Conservation (phyloP, 306 rosid species). For the Trichosanthes truncata region DNA sequence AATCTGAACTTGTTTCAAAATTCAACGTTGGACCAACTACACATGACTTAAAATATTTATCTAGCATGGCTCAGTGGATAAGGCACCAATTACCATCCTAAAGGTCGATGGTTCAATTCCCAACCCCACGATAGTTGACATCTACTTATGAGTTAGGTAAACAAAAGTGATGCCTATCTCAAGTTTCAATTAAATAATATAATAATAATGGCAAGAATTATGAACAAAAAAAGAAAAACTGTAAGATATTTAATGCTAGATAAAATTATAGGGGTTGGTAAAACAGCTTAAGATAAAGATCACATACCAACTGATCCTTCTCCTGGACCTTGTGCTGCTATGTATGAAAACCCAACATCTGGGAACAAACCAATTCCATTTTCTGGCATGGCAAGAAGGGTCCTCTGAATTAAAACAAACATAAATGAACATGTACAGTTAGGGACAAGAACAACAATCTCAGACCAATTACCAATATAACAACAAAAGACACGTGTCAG, state of each 20-base stretch:
- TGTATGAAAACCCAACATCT: conserved; percentile 87
- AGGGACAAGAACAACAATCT: not conserved
- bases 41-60: not conserved
- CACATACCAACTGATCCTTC: conserved; percentile 80
- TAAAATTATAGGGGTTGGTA: not conserved
- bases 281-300: not conserved
- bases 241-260: not conserved
- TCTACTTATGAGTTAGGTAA: not conserved
- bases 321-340: conserved; percentile 95
- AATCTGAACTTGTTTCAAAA: not conserved
- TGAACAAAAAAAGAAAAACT: not conserved
- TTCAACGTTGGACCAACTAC: not conserved
- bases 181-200: not conserved
- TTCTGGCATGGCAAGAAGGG: conserved; percentile 98
- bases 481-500: not conserved
- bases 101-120: too few relatives aligned
- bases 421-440: conserved; percentile 4
- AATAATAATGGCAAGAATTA: not conserved
- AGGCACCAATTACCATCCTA: too few relatives aligned
- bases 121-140: not conserved
- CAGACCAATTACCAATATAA: too few relatives aligned
- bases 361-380: conserved; percentile 97
- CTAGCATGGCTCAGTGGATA: too few relatives aligned
- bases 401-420: conserved; percentile 45
- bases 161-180: not conserved